Evolutionary conservation across 805 yeast species (phyloP).

Genomic region (Diddensiella caesifluorescens): DNA sequence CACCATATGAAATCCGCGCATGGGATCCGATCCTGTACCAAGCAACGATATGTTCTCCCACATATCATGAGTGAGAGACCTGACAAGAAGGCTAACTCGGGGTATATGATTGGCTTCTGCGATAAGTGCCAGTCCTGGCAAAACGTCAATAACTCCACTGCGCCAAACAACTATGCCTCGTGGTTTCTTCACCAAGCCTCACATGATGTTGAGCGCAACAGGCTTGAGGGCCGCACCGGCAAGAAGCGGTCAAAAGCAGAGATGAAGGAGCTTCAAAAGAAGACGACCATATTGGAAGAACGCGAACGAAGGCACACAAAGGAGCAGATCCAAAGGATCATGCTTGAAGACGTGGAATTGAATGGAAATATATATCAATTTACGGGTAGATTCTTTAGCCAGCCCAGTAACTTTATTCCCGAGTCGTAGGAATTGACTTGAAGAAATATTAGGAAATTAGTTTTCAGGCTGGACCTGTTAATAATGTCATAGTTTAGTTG

Average conservation of each 20-base stretch:
- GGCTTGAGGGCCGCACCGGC: constrained; percentile 18
- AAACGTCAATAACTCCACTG: constrained; percentile 19
- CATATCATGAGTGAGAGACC: constrained; percentile 19
- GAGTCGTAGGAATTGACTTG: neutral
- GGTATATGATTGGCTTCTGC: constrained; percentile 19
- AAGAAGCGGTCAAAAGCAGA: constrained; percentile 18
- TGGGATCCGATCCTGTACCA: constrained; percentile 21
- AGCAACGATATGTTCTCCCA: constrained; percentile 19
- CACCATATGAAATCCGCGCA: constrained; percentile 24
- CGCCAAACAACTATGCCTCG: constrained; percentile 17
- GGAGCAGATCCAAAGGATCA: constrained; percentile 10
- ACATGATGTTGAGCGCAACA: constrained; percentile 20
- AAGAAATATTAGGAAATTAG: too few relatives aligned
- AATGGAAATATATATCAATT: constrained; percentile 15
- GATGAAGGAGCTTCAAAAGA: constrained; percentile 10
- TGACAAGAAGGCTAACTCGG: constrained; percentile 15
- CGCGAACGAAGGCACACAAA: constrained; percentile 9
- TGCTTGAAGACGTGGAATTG: constrained; percentile 12
- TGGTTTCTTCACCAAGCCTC: constrained; percentile 22
- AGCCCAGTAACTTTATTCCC: constrained; percentile 9
- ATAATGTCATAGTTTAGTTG: too few relatives aligned
- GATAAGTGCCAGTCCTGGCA: constrained; percentile 23
- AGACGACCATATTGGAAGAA: constrained; percentile 6
- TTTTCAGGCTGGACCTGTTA: too few relatives aligned
- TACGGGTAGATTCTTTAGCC: constrained; percentile 8